Conservation (phyloP, 2,329 filamentous ascomycete genomes). For the Fusarium equiseti region DNA sequence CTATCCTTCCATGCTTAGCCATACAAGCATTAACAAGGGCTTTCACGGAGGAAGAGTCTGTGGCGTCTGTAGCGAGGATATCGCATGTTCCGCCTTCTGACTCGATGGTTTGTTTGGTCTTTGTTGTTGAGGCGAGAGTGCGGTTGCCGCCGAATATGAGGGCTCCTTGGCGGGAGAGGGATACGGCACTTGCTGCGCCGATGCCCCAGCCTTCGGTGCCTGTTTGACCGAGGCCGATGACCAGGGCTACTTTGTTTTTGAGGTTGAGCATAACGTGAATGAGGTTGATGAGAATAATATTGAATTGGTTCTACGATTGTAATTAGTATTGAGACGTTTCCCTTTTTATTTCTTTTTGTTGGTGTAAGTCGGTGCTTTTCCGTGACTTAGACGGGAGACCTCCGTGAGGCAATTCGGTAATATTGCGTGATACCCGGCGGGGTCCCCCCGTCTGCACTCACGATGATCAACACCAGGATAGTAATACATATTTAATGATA, state of each 20-base stretch:
- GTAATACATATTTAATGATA: constrained; percentile 44
- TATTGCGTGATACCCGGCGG: constrained; percentile 38
- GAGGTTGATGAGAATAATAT: neutral
- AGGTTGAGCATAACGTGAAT: constrained; percentile 53
- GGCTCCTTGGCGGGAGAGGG: constrained; percentile 62
- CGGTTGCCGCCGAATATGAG: constrained; percentile 64
- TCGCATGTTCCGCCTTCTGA: constrained; percentile 52
- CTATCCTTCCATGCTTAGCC: constrained; percentile 65
- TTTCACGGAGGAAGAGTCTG: constrained; percentile 64
- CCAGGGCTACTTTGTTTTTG: constrained; percentile 58
- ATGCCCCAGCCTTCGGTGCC: constrained; percentile 63
- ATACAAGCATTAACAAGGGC: constrained; percentile 65
- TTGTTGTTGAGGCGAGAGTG: constrained; percentile 54
- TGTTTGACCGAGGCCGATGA: constrained; percentile 61
- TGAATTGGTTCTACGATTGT: rapidly evolving
- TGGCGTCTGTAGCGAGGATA: constrained; percentile 63
- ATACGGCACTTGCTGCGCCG: constrained; percentile 62
- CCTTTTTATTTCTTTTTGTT: neutral
- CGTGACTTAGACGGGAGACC: constrained; percentile 3
- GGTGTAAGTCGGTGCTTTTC: neutral
- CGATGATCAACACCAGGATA: constrained; percentile 27
- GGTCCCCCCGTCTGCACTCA: constrained; percentile 31
- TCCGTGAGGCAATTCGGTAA: constrained; percentile 24
- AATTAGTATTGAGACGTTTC: rapidly evolving
- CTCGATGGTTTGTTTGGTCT: constrained; percentile 56